A percentile compares a stretch with the other conserved stretches of the same genome.
These are phyloP conservation scores for Pulveroboletus sp. DNA, from an alignment of 768 basidiomycete species.

Conservation along the genomic window DNA sequence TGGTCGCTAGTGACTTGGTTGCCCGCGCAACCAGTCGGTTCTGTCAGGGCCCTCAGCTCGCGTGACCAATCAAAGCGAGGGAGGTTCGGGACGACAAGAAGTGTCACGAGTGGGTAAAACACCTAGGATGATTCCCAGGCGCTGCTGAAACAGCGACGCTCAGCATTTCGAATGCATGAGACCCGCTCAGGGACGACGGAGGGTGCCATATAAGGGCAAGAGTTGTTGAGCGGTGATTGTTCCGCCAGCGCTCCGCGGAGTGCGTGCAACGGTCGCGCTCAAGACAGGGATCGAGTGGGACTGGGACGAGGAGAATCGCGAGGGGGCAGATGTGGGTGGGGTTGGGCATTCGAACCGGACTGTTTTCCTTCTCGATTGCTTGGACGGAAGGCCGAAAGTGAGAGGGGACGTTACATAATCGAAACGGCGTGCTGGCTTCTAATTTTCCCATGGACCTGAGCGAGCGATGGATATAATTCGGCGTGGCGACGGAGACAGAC, in stretches of 20 bases:
- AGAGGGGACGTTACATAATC: constrained; percentile 15
- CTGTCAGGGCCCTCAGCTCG: neutral
- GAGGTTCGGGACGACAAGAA: neutral
- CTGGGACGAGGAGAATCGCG: neutral
- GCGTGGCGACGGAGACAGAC: constrained; percentile 18
- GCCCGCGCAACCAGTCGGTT: neutral
- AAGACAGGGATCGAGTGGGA: neutral
- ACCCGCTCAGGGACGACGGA: constrained; percentile 23
- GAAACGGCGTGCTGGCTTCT: constrained; percentile 3
- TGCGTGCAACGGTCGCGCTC: neutral
- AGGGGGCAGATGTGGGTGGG: constrained; percentile 1
- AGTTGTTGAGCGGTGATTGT: neutral
- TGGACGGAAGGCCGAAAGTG: constrained; percentile 9
- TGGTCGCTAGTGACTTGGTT: neutral
- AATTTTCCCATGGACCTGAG: constrained; percentile 23
- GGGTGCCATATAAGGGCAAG: constrained; percentile 9
- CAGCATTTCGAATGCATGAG: constrained; percentile 4
- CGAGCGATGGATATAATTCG: constrained; percentile 27
- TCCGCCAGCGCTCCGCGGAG: constrained; percentile 20
- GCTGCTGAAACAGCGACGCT: constrained; percentile 13
- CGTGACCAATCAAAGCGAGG: neutral
- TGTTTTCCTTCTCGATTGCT: neutral
- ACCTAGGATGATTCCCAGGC: neutral
- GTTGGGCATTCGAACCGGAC: neutral
- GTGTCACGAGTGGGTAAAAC: neutral